These are phyloP conservation scores for Thermoascus crustaceus DNA, from an alignment of 2,329 filamentous ascomycete species.

Conservation along the genomic window DNA sequence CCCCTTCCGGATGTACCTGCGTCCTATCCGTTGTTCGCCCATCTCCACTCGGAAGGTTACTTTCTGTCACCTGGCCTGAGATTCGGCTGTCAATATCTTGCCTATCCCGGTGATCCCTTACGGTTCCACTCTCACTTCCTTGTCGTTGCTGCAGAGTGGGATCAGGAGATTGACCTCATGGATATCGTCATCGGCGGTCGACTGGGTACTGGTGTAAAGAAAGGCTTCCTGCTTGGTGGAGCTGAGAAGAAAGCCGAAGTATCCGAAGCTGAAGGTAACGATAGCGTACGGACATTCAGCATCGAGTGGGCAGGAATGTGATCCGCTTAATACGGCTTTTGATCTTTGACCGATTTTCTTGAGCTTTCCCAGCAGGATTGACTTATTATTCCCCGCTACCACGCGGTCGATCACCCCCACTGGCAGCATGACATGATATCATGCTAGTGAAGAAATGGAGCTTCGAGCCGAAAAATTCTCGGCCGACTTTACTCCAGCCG, in stretches of 20 bases:
- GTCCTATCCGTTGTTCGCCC: slow-evolving; percentile 68
- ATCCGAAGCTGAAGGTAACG: slow-evolving; percentile 24
- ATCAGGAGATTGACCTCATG: slow-evolving; percentile 74
- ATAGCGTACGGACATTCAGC: slow-evolving; percentile 62
- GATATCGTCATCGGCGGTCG: slow-evolving; percentile 80
- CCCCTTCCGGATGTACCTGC: slow-evolving; percentile 30
- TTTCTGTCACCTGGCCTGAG: slow-evolving; percentile 87
- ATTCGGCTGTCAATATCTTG: slow-evolving; percentile 89
- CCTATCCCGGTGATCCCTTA: slow-evolving; percentile 90
- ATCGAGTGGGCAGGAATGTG: slow-evolving; percentile 94
- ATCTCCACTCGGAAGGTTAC: slow-evolving; percentile 71
- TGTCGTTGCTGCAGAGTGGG: slow-evolving; percentile 75
- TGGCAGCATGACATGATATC: too few species aligned
- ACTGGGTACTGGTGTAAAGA: slow-evolving; percentile 91
- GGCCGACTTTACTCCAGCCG: too few species aligned
- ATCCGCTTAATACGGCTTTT: too few species aligned
- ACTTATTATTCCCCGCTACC: too few species aligned
- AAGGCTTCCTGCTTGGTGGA: slow-evolving; percentile 81
- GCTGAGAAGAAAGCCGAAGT: slow-evolving; percentile 38
- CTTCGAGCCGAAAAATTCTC: too few species aligned
- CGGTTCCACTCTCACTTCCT: slow-evolving; percentile 95
- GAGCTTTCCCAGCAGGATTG: too few species aligned
- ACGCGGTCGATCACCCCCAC: too few species aligned
- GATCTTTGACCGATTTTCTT: too few species aligned
- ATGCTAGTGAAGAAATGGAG: too few species aligned